Percentiles rank a stretch among this genome's conserved stretches.
Evolutionary conservation across 495 filamentous ascomycete genomes (phyloP).

Genomic region (Acidomyces sp.): DNA sequence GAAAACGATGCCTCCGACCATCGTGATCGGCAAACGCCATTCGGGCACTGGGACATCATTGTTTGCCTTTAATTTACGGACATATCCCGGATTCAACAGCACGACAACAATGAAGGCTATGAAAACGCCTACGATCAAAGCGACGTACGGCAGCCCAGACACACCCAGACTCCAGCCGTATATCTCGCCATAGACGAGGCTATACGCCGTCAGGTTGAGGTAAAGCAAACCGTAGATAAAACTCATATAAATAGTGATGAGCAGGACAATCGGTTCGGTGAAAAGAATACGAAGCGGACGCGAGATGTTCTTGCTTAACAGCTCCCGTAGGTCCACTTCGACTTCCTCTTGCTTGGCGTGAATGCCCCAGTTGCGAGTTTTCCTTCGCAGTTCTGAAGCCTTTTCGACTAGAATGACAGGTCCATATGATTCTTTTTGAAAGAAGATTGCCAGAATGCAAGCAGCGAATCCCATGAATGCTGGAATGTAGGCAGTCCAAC

Average conservation of each 20-base stretch:
- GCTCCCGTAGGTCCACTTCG: constrained; percentile 30
- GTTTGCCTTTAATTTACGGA: constrained; percentile 20
- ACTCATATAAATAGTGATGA: constrained; percentile 21
- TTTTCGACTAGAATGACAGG: constrained; percentile 41
- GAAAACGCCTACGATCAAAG: constrained; percentile 34
- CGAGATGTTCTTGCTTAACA: constrained; percentile 17
- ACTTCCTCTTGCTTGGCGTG: constrained; percentile 47
- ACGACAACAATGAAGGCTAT: constrained; percentile 20
- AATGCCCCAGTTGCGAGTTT: constrained; percentile 50
- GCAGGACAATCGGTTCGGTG: constrained; percentile 22
- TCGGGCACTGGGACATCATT: constrained; percentile 25
- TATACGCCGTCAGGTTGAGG: constrained; percentile 40
- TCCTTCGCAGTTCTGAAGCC: constrained; percentile 42
- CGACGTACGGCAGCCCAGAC: constrained; percentile 39
- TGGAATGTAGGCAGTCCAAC: constrained; percentile 46
- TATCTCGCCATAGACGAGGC: constrained; percentile 38
- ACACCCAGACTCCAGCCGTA: constrained; percentile 33
- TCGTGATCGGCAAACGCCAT: constrained; percentile 23
- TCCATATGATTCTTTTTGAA: constrained; percentile 49
- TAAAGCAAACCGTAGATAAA: constrained; percentile 25
- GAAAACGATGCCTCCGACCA: constrained; percentile 22
- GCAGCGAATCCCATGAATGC: constrained; percentile 42
- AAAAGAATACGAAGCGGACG: constrained; percentile 22
- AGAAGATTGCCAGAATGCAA: constrained; percentile 32
- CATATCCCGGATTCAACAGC: constrained; percentile 17